Evolutionary conservation across 208 protist genomes (phyloP), one percentile per base, ranked within the genome.

Genomic region (Acanthamoeba lenticulata): DNA sequence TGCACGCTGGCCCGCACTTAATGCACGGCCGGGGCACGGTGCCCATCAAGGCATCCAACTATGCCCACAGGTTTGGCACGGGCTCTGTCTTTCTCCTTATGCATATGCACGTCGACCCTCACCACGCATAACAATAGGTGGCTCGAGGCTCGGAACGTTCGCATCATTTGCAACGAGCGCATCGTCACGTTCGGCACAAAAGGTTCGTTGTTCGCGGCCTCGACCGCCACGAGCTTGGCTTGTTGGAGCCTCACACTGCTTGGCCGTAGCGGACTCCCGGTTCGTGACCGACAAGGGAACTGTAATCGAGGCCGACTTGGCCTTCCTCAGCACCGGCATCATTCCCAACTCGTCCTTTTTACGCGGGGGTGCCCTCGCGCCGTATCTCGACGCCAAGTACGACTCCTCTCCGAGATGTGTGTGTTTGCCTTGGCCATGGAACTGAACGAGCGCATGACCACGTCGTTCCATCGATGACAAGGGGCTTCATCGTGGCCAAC

Each of bases 231-330:
- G 4, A 7, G 32, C 67, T 77, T 45, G 5, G 17, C 36, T 32
- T 40, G 19, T 42, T 79, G 38, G 34, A 38, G 44, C 2, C 21
- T 24, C 6, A 17, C 40, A 21, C 5, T 57, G 4, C 29, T 11
- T 27, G 5, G 3, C 19, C 55, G 69, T 79, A 9, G 36, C 21
- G 69, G 85, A 91, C 6, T 27, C 2, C 2, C 55, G 47, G 4
- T 95, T 94, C 60, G 60, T 95, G 24, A 95, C 94, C 11, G 94
- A 95, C 38, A 93, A 95, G 57, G 91, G 91, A 13, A 95, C 92
- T 40, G 85, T 86, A 27, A 90, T 95, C 27, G 77, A 52, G 11
- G 91, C 94, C 24, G 74, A 79, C 29, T 57, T 94, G n/a, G 90
- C 83, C 2, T 95, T 94, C 67, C 52, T 95, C 7, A 94, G 94